A percentile compares a stretch with the other conserved stretches of the same genome.
These are phyloP conservation scores for Pseudozyma sp. DNA, from an alignment of 1,284 basidiomycete genomes.

Conservation along the genomic window DNA sequence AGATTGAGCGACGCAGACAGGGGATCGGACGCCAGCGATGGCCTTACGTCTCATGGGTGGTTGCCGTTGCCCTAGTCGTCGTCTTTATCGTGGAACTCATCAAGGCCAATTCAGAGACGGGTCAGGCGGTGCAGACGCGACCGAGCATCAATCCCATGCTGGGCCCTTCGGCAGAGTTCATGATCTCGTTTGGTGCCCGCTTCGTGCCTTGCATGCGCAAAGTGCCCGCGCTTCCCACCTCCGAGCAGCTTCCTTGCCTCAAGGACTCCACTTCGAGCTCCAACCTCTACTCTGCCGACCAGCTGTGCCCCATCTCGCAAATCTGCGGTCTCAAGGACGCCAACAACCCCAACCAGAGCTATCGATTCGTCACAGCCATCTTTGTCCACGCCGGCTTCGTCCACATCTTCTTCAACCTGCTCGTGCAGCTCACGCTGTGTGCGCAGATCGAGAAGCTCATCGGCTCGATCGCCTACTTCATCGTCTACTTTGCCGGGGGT, in stretches of 20 bases:
- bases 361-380: slow-evolving; percentile 74
- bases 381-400: slow-evolving; percentile 93
- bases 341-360: slow-evolving; percentile 83
- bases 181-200: slow-evolving; percentile 87
- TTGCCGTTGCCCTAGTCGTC: slow-evolving; percentile 74
- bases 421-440: slow-evolving; percentile 83
- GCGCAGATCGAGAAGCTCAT: slow-evolving; percentile 75
- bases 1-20: slow-evolving; percentile 72
- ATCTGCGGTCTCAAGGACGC: slow-evolving; percentile 82
- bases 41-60: slow-evolving; percentile 76
- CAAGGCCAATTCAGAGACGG: slow-evolving; percentile 60
- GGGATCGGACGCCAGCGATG: slow-evolving; percentile 84
- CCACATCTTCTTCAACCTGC: slow-evolving; percentile 84
- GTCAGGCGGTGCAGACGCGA: slow-evolving; percentile 70
- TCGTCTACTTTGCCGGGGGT: slow-evolving; percentile 87
- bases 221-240: slow-evolving; percentile 64
- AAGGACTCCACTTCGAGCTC: slow-evolving; percentile 71
- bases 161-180: slow-evolving; percentile 83
- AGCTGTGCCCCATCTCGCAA: slow-evolving; percentile 80
- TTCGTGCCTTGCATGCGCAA: slow-evolving; percentile 89
- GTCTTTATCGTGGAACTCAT: slow-evolving; percentile 65
- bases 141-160: slow-evolving; percentile 90
- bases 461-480: slow-evolving; percentile 81
- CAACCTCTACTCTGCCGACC: slow-evolving; percentile 60
- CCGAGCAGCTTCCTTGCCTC: slow-evolving; percentile 74